Percentiles rank a stretch among this genome's conserved stretches.
These are phyloP conservation scores for Caryopteris hybrid DNA, from an alignment of 305 asterid genomes.

Conservation along the genomic window DNA sequence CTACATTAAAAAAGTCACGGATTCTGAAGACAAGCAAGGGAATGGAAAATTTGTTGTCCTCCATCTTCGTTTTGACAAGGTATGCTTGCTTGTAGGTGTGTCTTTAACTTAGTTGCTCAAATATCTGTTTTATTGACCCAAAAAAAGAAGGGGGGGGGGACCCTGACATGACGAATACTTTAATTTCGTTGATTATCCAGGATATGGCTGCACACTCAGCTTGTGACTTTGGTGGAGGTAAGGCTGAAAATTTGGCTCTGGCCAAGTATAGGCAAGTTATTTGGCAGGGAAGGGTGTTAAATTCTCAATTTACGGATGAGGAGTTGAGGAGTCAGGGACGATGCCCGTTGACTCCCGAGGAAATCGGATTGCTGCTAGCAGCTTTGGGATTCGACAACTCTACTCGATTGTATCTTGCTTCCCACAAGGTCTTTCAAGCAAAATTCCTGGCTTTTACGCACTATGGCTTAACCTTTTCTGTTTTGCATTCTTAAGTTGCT, in stretches of 20 bases:
- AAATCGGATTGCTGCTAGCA: conserved; percentile 78
- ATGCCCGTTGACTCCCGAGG: conserved; percentile 96
- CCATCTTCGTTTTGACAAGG: conserved; percentile 98
- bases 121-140: too few species aligned
- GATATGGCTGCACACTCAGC: conserved; percentile 99
- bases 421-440: conserved; percentile 59
- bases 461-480: background rate
- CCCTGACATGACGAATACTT: background rate
- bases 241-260: conserved; percentile 82
- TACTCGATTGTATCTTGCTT: conserved; percentile 87
- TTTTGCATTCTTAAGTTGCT: background rate
- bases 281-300: conserved; percentile 94
- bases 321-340: conserved; percentile 91
- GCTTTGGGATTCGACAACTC: conserved; percentile 85
- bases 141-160: too few species aligned
- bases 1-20: conserved; percentile 14
- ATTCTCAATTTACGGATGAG: conserved; percentile 85
- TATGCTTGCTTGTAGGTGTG: conserved; percentile 13
- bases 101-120: too few species aligned
- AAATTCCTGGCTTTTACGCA: background rate
- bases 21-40: conserved; percentile 27
- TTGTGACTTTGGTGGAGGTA: conserved; percentile 95
- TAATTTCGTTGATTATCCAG: conserved; percentile 26
- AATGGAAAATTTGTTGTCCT: conserved; percentile 75
- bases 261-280: conserved; percentile 90